Evolutionary conservation across 768 basidiomycete species (phyloP), one percentile per base, ranked within the genome.

Genomic region (Russula sp.): DNA sequence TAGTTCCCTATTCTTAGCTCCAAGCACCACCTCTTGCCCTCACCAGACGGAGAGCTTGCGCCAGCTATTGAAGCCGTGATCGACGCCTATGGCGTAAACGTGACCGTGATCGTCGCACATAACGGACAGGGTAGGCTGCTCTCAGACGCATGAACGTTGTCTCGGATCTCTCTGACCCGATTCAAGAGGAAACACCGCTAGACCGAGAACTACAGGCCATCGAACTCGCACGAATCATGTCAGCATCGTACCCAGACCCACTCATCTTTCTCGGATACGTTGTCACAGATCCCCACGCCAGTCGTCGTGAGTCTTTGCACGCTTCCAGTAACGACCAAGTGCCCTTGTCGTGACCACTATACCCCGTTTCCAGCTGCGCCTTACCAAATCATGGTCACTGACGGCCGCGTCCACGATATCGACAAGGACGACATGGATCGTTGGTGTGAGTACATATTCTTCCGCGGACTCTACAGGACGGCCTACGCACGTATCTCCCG

Each of bases 381-480:
- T 6, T 93, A 93, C 68, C 79, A 86, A 45, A 83, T 87, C 64
- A 75, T 90, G 66, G 81, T 88, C 41, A 79, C 79, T n/a, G 91
- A 93, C 67, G 93, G 92, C 0, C 73, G 75, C 7, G 81, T 94
- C 66, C 81, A 88, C 64, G 93, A 95, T 63, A 87, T 94, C 48
- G 90, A 93, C 69, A 72, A 79, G 58, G 78, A 86, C 6, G 89
- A 92, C 71, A 67, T 63, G 66, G 87, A 88, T 66, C 77, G 89
- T 49, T 91, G 89, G 88, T 96, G 93, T 75, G 90, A 95, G 76
- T 95, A 95, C 69, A 91, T 96, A 53, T 74, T 91, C 29, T 95
- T 91, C 70, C 82, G 92, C 11, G 90, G 87, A 2, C 68, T 92
- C 29, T 86, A 90, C 69, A 79, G 88, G 18, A 90, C 88, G 3